A percentile compares a stretch with the other conserved stretches of the same genome.
These are phyloP conservation scores for Aspergillus niger DNA, from an alignment of 2,329 filamentous ascomycete species.

Conservation along the genomic window DNA sequence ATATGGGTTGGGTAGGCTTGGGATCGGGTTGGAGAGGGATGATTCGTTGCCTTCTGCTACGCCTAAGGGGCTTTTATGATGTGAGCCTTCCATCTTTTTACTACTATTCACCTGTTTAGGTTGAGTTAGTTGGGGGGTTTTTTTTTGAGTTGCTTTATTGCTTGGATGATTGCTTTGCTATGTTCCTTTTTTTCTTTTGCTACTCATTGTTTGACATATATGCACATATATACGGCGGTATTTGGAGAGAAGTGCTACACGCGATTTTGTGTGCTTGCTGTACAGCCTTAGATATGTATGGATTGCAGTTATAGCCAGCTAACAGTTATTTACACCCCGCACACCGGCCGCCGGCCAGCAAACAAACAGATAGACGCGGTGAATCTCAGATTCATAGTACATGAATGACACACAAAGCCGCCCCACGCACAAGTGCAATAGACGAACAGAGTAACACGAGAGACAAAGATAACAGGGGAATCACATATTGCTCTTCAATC, in stretches of 20 bases:
- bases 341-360: not conserved
- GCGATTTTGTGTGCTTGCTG: not conserved
- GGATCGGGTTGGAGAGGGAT: slow-evolving; percentile 27
- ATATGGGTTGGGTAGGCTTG: slow-evolving; percentile 28
- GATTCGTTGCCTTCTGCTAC: slow-evolving; percentile 37
- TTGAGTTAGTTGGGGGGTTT: not conserved
- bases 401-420: slow-evolving; percentile 5
- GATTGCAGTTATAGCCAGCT: slow-evolving; percentile 7
- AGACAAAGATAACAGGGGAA: slow-evolving; percentile 18
- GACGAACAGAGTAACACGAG: not conserved
- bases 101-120: not conserved
- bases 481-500: slow-evolving; percentile 14
- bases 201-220: not conserved
- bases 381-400: slow-evolving; percentile 8
- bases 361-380: not conserved
- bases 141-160: not conserved
- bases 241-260: not conserved
- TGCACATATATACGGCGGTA: slow-evolving; percentile 1
- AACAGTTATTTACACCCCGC: slow-evolving; percentile 8
- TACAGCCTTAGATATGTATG: slow-evolving; percentile 2
- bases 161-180: not conserved
- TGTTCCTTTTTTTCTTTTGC: not conserved
- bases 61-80: not conserved
- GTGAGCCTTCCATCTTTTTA: too few species aligned
- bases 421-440: slow-evolving; percentile 13